A percentile compares a stretch with the other conserved stretches of the same genome.
phyloP scores from a whole-genome alignment of 1,284 basidiomycete species.

The Pseudozyma pruni region DNA sequence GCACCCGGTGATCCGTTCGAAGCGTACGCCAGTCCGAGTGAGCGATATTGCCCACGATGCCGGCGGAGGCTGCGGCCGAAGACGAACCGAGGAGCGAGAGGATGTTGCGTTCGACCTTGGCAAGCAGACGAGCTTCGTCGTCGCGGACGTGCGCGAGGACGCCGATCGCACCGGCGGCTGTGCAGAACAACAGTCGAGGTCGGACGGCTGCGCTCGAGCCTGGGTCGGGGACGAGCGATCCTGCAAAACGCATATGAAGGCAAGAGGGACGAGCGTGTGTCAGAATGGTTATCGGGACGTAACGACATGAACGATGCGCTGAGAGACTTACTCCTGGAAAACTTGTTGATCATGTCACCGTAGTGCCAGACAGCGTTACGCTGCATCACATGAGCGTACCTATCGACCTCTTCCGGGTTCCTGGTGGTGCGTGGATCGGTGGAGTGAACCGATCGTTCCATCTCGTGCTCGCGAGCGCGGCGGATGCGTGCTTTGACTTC shows the following conservation, averaged over 20 bases:
- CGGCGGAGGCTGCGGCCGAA: constrained; percentile 8
- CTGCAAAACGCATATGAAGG: background rate
- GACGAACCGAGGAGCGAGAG: constrained; percentile 21
- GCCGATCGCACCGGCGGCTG: constrained; percentile 60
- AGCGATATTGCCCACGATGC: constrained; percentile 39
- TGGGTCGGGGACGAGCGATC: constrained; percentile 23
- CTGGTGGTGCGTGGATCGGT: background rate
- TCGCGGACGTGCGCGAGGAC: constrained; percentile 42
- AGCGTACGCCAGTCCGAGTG: constrained; percentile 60
- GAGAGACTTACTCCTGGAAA: constrained; percentile 30
- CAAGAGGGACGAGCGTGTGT: background rate
- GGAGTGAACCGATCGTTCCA: constrained; percentile 10
- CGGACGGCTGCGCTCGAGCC: constrained; percentile 12
- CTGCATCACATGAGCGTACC: constrained; percentile 58
- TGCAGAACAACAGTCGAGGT: constrained; percentile 50
- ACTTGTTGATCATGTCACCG: constrained; percentile 64
- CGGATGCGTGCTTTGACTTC: constrained; percentile 40
- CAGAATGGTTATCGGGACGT: background rate
- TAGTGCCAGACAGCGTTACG: constrained; percentile 60
- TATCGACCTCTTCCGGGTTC: constrained; percentile 8
- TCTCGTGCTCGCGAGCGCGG: constrained; percentile 24
- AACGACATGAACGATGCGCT: background rate
- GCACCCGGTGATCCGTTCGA: constrained; percentile 63
- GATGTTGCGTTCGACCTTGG: constrained; percentile 56
- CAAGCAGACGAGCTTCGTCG: constrained; percentile 23